Evolutionary conservation across 768 basidiomycete genomes (phyloP).

Genomic region (Boletus fagicola): DNA sequence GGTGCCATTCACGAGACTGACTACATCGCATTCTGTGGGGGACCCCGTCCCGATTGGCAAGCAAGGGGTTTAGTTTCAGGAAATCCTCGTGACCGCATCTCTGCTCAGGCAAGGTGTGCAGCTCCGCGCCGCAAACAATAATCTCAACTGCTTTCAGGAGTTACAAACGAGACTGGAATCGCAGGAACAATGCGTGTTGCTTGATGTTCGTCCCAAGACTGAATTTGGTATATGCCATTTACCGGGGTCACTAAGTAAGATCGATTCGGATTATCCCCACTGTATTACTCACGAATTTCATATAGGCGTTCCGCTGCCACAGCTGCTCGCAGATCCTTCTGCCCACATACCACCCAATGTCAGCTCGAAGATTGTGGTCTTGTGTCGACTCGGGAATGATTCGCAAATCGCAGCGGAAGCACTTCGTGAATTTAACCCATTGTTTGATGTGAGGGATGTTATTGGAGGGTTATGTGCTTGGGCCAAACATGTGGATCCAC

Average conservation of each 20-base stretch:
- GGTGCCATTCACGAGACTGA: constrained; percentile 57
- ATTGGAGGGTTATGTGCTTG: constrained; percentile 83
- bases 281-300: constrained; percentile 2
- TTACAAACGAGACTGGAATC: constrained; percentile 40
- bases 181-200: constrained; percentile 37
- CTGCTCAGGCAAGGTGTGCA: constrained; percentile 38
- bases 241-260: constrained; percentile 69
- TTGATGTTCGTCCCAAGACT: constrained; percentile 77
- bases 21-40: constrained; percentile 88
- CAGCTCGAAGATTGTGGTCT: constrained; percentile 44
- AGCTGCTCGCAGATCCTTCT: constrained; percentile 62
- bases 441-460: constrained; percentile 56
- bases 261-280: not conserved
- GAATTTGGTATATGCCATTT: constrained; percentile 89
- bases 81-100: constrained; percentile 41
- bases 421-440: constrained; percentile 23
- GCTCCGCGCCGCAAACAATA: not conserved
- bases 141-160: constrained; percentile 40
- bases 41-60: constrained; percentile 65
- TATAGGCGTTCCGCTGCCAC: constrained; percentile 71
- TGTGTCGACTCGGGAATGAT: constrained; percentile 92
- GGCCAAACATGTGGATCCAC: constrained; percentile 67
- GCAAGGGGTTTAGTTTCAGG: constrained; percentile 47
- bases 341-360: constrained; percentile 34
- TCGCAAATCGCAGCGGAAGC: constrained; percentile 80